phyloP scores from a whole-genome alignment of 1,139 yeast species.

The Debaryomycetaceae sp. region DNA sequence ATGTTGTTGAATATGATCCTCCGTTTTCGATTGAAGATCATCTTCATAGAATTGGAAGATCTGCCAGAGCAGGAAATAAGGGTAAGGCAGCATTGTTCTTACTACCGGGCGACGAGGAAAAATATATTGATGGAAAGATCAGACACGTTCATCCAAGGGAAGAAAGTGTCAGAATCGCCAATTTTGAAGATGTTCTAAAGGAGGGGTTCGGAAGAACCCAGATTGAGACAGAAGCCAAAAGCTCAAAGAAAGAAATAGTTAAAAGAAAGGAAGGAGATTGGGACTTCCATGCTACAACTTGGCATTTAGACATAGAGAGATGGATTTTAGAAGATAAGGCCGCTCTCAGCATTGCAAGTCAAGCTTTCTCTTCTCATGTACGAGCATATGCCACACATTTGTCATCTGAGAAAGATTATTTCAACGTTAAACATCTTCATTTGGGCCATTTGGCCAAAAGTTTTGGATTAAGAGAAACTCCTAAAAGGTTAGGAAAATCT shows the following conservation, averaged over 20 bases:
- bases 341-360: conserved; percentile 59
- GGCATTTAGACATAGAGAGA: conserved; percentile 89
- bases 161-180: conserved; percentile 30
- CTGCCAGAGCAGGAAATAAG: conserved; percentile 66
- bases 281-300: conserved; percentile 95
- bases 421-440: conserved; percentile 79
- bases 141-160: conserved; percentile 59
- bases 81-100: conserved; percentile 73
- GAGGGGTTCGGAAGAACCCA: conserved; percentile 54
- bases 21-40: conserved; percentile 70
- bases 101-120: conserved; percentile 86
- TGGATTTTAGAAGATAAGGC: conserved; percentile 71
- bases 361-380: conserved; percentile 83
- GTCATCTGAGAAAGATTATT: conserved; percentile 68
- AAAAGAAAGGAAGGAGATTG: conserved; percentile 51
- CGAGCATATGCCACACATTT: conserved; percentile 98
- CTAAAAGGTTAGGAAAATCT: conserved; percentile 63
- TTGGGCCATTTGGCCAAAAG: conserved; percentile 94
- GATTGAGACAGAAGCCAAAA: conserved; percentile 8
- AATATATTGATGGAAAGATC: conserved; percentile 59
- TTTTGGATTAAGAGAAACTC: conserved; percentile 92
- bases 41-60: conserved; percentile 70
- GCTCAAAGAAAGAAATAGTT: conserved; percentile 15
- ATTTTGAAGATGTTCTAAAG: conserved; percentile 52
- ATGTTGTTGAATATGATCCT: conserved; percentile 66